phyloP scores from a whole-genome alignment of 108 stramenopile species.

The Cylindrotheca closterium region DNA sequence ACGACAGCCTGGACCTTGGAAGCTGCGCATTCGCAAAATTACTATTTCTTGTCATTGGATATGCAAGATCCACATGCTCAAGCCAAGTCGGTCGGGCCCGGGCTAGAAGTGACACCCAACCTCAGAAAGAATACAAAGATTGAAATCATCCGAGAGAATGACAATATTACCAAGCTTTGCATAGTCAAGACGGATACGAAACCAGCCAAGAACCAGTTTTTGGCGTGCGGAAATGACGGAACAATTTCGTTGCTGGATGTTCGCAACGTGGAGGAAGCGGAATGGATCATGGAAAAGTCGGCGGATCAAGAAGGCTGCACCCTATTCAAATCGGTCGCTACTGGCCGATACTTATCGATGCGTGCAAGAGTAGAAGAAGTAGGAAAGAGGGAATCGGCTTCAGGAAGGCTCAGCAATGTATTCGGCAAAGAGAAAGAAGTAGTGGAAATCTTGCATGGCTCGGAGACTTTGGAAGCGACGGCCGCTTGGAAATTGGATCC shows the following conservation, averaged over 20 bases:
- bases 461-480: not conserved
- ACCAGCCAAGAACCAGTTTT: conserved; percentile 6
- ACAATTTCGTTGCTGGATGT: not conserved
- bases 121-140: conserved; percentile 32
- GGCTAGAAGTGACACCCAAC: conserved; percentile 40
- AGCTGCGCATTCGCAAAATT: conserved; percentile 41
- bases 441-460: not conserved
- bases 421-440: not conserved
- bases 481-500: conserved; percentile 38
- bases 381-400: not conserved
- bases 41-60: conserved; percentile 17
- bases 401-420: not conserved
- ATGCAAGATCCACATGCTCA: not conserved
- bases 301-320: not conserved
- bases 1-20: conserved; percentile 39
- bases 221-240: conserved; percentile 7
- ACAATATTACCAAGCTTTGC: conserved; percentile 7
- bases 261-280: not conserved
- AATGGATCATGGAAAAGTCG: conserved; percentile 36
- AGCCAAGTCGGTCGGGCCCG: conserved; percentile 37
- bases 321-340: not conserved
- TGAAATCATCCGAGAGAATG: conserved; percentile 15
- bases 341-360: not conserved
- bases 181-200: not conserved
- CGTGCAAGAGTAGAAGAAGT: not conserved